These are phyloP conservation scores for Castanea crenata DNA, from an alignment of 306 rosid genomes.

Conservation along the genomic window DNA sequence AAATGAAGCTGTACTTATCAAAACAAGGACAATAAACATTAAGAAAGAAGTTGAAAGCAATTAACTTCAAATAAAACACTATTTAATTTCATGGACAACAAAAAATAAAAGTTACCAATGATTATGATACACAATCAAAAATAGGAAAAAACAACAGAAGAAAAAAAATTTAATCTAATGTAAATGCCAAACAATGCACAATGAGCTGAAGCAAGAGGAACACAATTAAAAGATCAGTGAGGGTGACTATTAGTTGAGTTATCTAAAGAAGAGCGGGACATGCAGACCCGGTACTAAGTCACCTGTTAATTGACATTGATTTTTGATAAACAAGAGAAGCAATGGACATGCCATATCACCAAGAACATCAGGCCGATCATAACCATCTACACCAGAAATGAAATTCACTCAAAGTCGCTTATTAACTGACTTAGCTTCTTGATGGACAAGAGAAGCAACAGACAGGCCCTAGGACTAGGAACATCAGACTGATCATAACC, in stretches of 20 bases:
- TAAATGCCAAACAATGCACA: neutral
- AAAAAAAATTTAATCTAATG: neutral
- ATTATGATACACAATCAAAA: slow-evolving; percentile 12
- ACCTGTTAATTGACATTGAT: neutral
- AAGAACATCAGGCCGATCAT: too few species aligned
- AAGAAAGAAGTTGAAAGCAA: neutral
- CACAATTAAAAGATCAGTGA: neutral
- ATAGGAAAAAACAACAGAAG: neutral
- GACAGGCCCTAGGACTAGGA: neutral
- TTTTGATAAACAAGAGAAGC: too few species aligned
- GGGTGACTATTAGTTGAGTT: neutral
- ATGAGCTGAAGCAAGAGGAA: neutral
- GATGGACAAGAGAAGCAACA: neutral
- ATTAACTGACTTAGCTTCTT: neutral
- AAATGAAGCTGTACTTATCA: slow-evolving; percentile 60
- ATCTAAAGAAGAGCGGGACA: neutral
- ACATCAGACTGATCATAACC: neutral
- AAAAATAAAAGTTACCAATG: slow-evolving; percentile 9
- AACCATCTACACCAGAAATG: too few species aligned
- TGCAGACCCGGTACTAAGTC: neutral
- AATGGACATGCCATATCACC: too few species aligned
- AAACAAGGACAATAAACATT: slow-evolving; percentile 21
- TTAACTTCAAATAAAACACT: neutral
- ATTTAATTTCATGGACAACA: neutral
- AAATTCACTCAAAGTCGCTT: neutral